phyloP scores from a whole-genome alignment of 164 flowering plant species.

The Nelumbo lutea region DNA sequence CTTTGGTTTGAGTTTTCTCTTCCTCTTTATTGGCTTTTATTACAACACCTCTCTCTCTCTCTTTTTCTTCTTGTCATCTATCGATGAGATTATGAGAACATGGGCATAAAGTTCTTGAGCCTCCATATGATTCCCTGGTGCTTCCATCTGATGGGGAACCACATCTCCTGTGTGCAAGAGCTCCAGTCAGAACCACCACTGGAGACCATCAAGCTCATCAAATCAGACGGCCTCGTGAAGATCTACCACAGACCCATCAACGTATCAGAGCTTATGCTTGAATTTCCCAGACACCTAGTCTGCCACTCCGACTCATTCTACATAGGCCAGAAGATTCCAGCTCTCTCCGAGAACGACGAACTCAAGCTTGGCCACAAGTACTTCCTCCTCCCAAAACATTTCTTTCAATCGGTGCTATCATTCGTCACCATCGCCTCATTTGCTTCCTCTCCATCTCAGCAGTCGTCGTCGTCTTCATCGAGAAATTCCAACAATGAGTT shows the following conservation, averaged over 20 bases:
- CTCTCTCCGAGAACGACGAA: constrained; percentile 28
- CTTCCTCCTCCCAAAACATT: constrained; percentile 39
- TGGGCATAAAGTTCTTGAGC: constrained; percentile 1
- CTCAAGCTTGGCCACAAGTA: constrained; percentile 43
- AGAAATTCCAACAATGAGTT: neutral
- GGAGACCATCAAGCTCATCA: constrained; percentile 30
- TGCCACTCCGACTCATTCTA: constrained; percentile 42
- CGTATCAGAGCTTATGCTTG: constrained; percentile 33
- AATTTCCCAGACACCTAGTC: constrained; percentile 34
- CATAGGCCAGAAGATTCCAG: constrained; percentile 47
- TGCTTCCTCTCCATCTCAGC: constrained; percentile 5
- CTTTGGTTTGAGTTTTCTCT: too few relatives aligned
- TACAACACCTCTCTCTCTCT: too few relatives aligned
- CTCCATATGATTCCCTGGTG: constrained; percentile 5
- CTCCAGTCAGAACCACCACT: neutral
- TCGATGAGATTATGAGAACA: neutral
- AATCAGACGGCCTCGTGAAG: constrained; percentile 31
- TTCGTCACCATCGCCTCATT: constrained; percentile 37
- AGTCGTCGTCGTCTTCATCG: neutral
- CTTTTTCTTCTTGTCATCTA: neutral
- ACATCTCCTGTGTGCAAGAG: neutral
- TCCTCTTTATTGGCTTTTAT: too few relatives aligned
- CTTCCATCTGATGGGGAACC: neutral
- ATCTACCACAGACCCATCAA: constrained; percentile 34
- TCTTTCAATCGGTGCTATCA: constrained; percentile 40